These are phyloP conservation scores for Leishmania aethiopica DNA, from an alignment of 208 protist genomes.

Conservation along the genomic window DNA sequence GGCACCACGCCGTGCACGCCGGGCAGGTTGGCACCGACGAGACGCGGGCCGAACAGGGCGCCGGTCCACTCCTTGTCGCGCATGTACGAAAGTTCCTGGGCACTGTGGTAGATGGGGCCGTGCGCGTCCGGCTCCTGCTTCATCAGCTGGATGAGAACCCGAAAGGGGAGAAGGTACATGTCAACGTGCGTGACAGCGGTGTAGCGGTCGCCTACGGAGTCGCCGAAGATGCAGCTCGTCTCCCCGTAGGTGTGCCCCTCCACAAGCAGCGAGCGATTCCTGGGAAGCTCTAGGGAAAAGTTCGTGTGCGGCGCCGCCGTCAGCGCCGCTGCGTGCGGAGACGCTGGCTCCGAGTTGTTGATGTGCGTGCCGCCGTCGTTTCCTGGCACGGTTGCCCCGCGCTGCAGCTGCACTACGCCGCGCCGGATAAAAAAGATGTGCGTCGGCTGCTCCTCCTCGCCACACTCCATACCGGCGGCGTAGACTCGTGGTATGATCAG, in stretches of 20 bases:
- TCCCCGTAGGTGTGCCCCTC: constrained; percentile 88
- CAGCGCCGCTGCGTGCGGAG: constrained; percentile 18
- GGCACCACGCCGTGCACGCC: constrained; percentile 39
- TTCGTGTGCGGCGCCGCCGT: background rate
- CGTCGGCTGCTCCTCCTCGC: constrained; percentile 38
- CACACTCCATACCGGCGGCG: constrained; percentile 70
- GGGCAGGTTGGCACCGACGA: constrained; percentile 17
- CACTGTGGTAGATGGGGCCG: constrained; percentile 46
- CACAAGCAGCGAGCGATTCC: constrained; percentile 61
- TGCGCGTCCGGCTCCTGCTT: constrained; percentile 71
- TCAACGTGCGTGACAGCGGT: constrained; percentile 77
- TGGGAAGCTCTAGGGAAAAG: constrained; percentile 33
- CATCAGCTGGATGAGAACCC: constrained; percentile 80
- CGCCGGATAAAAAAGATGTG: constrained; percentile 84
- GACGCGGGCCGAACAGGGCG: constrained; percentile 46
- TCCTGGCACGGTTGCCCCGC: constrained; percentile 32
- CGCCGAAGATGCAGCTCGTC: constrained; percentile 72
- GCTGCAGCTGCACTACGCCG: constrained; percentile 68
- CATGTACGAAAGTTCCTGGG: constrained; percentile 45
- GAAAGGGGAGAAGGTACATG: constrained; percentile 77
- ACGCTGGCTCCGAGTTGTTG: constrained; percentile 3
- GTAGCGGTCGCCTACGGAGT: constrained; percentile 54
- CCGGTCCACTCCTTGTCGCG: constrained; percentile 53
- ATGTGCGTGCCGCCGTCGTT: background rate
- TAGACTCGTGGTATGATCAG: constrained; percentile 66